phyloP scores from a whole-genome alignment of 192 early-diverging fungal species.

The Coemansia sp. region DNA sequence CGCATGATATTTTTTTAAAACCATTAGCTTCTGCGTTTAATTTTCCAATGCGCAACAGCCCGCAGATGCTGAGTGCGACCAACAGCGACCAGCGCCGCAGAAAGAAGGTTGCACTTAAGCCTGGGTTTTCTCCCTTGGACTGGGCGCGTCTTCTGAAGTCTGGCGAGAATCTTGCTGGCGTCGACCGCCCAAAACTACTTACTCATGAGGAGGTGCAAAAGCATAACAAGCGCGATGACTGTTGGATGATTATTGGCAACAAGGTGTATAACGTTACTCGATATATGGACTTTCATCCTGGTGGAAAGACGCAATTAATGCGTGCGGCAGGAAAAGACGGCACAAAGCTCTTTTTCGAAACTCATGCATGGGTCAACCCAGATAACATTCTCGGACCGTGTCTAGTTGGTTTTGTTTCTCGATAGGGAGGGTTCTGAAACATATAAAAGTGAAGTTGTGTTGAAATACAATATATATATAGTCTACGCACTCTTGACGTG shows the following conservation, averaged over 20 bases:
- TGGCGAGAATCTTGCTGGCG: slow-evolving; percentile 62
- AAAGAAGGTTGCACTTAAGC: slow-evolving; percentile 77
- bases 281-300: slow-evolving; percentile 90
- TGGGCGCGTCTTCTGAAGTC: slow-evolving; percentile 85
- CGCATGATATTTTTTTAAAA: neutral
- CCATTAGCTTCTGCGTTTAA: neutral
- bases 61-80: slow-evolving; percentile 33
- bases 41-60: slow-evolving; percentile 47
- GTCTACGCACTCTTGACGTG: slow-evolving; percentile 29
- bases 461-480: slow-evolving; percentile 5
- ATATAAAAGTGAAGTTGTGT: neutral
- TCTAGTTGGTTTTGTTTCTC: slow-evolving; percentile 58
- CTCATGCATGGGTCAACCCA: slow-evolving; percentile 94
- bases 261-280: slow-evolving; percentile 91
- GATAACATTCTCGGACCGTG: slow-evolving; percentile 86
- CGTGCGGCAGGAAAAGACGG: slow-evolving; percentile 89
- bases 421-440: neutral
- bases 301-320: slow-evolving; percentile 77
- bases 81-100: slow-evolving; percentile 26
- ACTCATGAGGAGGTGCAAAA: slow-evolving; percentile 70
- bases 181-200: slow-evolving; percentile 31
- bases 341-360: slow-evolving; percentile 80
- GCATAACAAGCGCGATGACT: slow-evolving; percentile 76
- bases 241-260: slow-evolving; percentile 86
- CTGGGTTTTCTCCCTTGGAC: slow-evolving; percentile 87